These are phyloP conservation scores for Amanita rubescens DNA, from an alignment of 768 basidiomycete genomes.

Conservation along the genomic window DNA sequence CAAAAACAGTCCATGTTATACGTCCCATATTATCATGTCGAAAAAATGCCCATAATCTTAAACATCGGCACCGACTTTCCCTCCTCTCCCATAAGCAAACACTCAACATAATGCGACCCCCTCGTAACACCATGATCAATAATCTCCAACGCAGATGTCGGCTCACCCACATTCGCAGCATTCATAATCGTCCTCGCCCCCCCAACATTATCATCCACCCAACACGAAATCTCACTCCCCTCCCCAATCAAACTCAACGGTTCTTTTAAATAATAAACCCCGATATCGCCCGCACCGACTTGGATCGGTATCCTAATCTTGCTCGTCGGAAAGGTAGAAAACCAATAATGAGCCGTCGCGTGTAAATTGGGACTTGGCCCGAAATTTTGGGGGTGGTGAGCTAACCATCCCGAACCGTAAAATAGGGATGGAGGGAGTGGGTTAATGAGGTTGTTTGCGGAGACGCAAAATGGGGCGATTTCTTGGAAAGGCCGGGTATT, in stretches of 20 bases:
- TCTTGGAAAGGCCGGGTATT: constrained; percentile 58
- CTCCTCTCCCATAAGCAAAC: constrained; percentile 81
- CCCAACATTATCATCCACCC: constrained; percentile 93
- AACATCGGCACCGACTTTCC: constrained; percentile 73
- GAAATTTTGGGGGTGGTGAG: constrained; percentile 53
- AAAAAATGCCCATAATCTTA: constrained; percentile 88
- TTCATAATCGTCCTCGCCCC: constrained; percentile 79
- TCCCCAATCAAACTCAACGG: constrained; percentile 48
- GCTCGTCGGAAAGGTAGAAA: constrained; percentile 79
- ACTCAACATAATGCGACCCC: constrained; percentile 93
- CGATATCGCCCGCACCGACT: constrained; percentile 86
- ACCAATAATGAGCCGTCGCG: constrained; percentile 82
- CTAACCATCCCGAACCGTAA: constrained; percentile 88
- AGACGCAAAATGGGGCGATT: constrained; percentile 85
- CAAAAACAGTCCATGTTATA: not conserved
- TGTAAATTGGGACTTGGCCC: constrained; percentile 35
- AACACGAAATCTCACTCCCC: constrained; percentile 78
- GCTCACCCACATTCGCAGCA: constrained; percentile 53
- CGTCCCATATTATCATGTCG: constrained; percentile 39
- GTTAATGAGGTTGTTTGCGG: constrained; percentile 97
- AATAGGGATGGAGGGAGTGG: constrained; percentile 93
- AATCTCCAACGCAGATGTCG: constrained; percentile 69
- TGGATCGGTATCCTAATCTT: constrained; percentile 77
- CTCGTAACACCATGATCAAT: constrained; percentile 83
- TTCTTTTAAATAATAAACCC: constrained; percentile 82